Conservation (phyloP, 257 asterid species). For the Plectranthus barbatus region DNA sequence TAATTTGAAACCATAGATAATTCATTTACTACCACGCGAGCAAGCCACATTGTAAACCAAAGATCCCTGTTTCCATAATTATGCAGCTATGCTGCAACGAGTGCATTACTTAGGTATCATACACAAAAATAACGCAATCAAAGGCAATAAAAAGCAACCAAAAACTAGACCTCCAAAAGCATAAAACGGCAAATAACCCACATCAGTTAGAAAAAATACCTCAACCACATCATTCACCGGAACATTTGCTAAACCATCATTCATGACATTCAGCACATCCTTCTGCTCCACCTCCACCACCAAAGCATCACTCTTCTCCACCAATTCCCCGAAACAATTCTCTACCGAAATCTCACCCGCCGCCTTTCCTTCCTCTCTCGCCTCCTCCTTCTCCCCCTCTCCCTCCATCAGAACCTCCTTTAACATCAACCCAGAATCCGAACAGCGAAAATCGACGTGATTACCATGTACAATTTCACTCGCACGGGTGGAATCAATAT, state of each 20-base stretch:
- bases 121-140: background rate
- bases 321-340: conserved; percentile 18
- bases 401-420: conserved; percentile 22
- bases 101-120: background rate
- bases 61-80: background rate
- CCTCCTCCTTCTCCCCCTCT: conserved; percentile 19
- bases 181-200: conserved; percentile 6
- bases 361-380: conserved; percentile 10
- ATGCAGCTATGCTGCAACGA: background rate
- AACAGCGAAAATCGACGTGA: conserved; percentile 8
- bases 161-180: background rate
- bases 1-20: background rate
- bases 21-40: background rate
- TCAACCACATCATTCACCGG: conserved; percentile 16
- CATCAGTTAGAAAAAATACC: conserved; percentile 16
- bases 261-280: conserved; percentile 17
- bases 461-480: background rate
- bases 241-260: conserved; percentile 17
- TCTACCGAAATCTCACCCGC: conserved; percentile 7
- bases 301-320: conserved; percentile 24
- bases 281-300: conserved; percentile 23
- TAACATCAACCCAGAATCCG: conserved; percentile 18
- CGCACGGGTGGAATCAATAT: background rate
- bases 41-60: background rate
- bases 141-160: background rate